phyloP scores from a whole-genome alignment of 2,329 filamentous ascomycete species.

The Elsinoe perseae region DNA sequence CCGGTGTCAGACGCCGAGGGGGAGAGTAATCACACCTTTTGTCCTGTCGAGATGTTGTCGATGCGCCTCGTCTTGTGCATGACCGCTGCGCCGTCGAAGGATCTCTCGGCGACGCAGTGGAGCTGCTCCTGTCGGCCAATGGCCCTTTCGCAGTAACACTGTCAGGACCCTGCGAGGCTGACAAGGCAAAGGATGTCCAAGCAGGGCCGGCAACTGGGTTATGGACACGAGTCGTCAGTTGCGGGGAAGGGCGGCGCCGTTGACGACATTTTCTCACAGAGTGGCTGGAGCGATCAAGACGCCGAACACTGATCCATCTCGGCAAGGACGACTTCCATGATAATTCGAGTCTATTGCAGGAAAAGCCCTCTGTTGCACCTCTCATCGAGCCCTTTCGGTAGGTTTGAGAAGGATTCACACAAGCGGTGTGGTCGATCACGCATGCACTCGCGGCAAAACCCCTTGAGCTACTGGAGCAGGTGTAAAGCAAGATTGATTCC shows the following conservation, averaged over 20 bases:
- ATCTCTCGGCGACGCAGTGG: background rate
- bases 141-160: background rate
- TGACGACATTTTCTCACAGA: slow-evolving; percentile 4
- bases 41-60: background rate
- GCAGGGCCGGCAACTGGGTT: too few species aligned
- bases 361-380: background rate
- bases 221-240: background rate
- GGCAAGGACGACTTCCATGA: background rate
- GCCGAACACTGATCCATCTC: background rate
- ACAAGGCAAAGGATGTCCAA: background rate
- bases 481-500: background rate
- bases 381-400: background rate
- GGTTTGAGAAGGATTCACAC: background rate
- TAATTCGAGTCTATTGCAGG: background rate
- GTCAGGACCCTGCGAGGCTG: background rate
- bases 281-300: slow-evolving; percentile 6
- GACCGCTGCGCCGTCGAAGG: background rate
- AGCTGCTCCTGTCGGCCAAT: background rate
- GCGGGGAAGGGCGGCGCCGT: slow-evolving; percentile 7
- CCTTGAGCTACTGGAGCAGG: background rate
- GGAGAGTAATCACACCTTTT: background rate
- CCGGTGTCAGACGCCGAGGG: background rate
- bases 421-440: background rate
- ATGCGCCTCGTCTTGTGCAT: background rate
- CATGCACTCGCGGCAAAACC: background rate